Base-by-base conservation (phyloP, 2,329 filamentous ascomycete genomes). In the Epichloe baconii region DNA sequence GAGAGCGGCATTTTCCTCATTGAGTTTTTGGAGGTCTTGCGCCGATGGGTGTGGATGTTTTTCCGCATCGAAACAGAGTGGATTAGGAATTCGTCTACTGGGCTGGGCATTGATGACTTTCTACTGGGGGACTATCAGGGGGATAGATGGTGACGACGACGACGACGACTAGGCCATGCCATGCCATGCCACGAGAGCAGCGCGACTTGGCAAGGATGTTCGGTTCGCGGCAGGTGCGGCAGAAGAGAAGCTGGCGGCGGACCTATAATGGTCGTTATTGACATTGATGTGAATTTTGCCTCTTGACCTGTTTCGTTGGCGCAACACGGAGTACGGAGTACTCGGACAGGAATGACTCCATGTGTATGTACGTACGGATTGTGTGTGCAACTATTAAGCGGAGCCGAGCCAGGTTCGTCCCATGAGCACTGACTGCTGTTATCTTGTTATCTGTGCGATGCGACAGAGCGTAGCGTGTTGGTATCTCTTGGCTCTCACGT, bases 1-100 rank as follows among this genome's bases (percentile, higher is more conserved):
- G 93, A 97, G 70, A 83, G 83, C 51, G 88, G 88, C 7, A 86
- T 97, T 44, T 98, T 96, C 64, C 61, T 91, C 26, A 80, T 97
- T 61, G 85, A 96, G 71, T 76, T 87, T 44, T 72, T 95, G 11
- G 93, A 98, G 70, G 86, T 97, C 17, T 75, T 88, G 44, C 78
- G 93, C 46, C 78, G 93, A 52, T 97, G 91, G 89, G 78, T 97
- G 54, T 98, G 93, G 93, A 88, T 96, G 52, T 97, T 96, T 68
- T 88, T 97, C 69, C 80, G 93, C 10, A 83, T 95, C 41, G 93
- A 98, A 73, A 90, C 88, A 21, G 93, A 98, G 71, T 95, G 86
- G 86, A 78, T 88, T 68, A 73, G 81, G 69, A 76, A 68, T 57
- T 71, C 69, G 14, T 65, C 67, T 17, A 63, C 64, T 66, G 67